These are phyloP conservation scores for Podaxis pistillaris DNA, from an alignment of 768 basidiomycete genomes.

Conservation along the genomic window DNA sequence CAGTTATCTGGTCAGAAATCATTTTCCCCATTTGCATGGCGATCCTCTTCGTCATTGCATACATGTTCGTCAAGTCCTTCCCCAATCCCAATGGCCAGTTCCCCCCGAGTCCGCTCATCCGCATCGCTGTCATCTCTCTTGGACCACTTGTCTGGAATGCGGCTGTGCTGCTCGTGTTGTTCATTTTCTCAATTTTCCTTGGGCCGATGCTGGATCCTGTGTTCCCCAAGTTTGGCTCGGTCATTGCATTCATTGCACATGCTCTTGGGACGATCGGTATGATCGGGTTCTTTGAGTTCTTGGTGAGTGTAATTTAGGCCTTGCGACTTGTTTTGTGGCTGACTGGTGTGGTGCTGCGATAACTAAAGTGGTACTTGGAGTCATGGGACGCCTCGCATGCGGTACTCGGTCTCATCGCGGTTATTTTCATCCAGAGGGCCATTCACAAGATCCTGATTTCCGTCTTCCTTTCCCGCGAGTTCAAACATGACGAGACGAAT, in stretches of 20 bases:
- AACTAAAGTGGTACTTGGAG: slow-evolving; percentile 85
- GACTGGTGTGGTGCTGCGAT: slow-evolving; percentile 20
- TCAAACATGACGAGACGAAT: slow-evolving; percentile 99
- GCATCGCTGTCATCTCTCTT: slow-evolving; percentile 88
- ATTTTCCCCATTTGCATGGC: slow-evolving; percentile 87
- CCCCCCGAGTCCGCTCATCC: slow-evolving; percentile 82
- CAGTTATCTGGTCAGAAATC: slow-evolving; percentile 85
- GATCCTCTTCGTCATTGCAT: slow-evolving; percentile 80
- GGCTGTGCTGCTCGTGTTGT: slow-evolving; percentile 79
- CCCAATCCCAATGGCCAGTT: slow-evolving; percentile 55
- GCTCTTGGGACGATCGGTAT: slow-evolving; percentile 78
- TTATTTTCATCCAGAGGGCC: slow-evolving; percentile 89
- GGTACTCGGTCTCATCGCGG: slow-evolving; percentile 88
- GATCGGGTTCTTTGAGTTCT: slow-evolving; percentile 94
- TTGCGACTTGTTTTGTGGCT: slow-evolving; percentile 1
- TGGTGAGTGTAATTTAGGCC: slow-evolving; percentile 52
- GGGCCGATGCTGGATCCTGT: slow-evolving; percentile 86
- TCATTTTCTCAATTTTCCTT: slow-evolving; percentile 88
- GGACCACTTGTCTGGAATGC: slow-evolving; percentile 98
- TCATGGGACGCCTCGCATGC: slow-evolving; percentile 90
- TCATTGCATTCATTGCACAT: slow-evolving; percentile 91
- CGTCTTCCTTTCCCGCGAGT: slow-evolving; percentile 93
- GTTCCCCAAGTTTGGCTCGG: slow-evolving; percentile 87
- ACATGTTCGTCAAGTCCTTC: slow-evolving; percentile 93
- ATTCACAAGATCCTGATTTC: slow-evolving; percentile 93